Percentiles rank a stretch among this genome's conserved stretches.
Evolutionary conservation across 345 rosid species (phyloP).

Genomic region (Viola odorata): DNA sequence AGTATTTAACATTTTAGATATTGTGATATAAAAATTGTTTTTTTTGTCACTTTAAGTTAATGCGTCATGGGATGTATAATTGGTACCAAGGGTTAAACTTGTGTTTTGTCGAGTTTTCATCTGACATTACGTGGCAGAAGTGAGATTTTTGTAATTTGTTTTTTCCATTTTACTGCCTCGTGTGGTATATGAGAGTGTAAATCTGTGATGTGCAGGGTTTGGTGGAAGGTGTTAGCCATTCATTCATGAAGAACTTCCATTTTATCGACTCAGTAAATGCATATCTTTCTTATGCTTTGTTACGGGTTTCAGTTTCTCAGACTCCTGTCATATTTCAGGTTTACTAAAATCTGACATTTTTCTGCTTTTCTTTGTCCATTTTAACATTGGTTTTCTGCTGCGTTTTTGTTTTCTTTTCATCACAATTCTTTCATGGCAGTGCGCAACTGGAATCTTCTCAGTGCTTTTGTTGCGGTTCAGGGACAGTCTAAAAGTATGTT

Average conservation of each 20-base stretch:
- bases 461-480: slow-evolving; percentile 85
- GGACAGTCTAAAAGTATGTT: slow-evolving; percentile 92
- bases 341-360: slow-evolving; percentile 11
- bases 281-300: slow-evolving; percentile 88
- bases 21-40: too few relatives aligned
- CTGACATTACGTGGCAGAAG: too few relatives aligned
- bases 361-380: slow-evolving; percentile 14
- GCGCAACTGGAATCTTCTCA: slow-evolving; percentile 91
- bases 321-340: slow-evolving; percentile 94
- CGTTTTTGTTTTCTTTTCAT: slow-evolving; percentile 23
- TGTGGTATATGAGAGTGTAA: too few relatives aligned
- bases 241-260: slow-evolving; percentile 87
- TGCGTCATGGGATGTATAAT: too few relatives aligned
- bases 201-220: slow-evolving; percentile 51
- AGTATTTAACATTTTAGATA: too few relatives aligned
- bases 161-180: too few relatives aligned
- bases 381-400: slow-evolving; percentile 14
- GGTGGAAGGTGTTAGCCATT: slow-evolving; percentile 90
- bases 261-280: slow-evolving; percentile 98
- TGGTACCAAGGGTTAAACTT: too few relatives aligned
- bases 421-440: slow-evolving; percentile 50
- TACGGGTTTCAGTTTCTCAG: slow-evolving; percentile 91
- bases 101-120: too few relatives aligned
- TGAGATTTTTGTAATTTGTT: too few relatives aligned
- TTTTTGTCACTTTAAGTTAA: too few relatives aligned